A percentile compares a stretch with the other conserved stretches of the same genome.
phyloP scores from a whole-genome alignment of 169 alveolate genomes.

The Condylostoma magnum region DNA sequence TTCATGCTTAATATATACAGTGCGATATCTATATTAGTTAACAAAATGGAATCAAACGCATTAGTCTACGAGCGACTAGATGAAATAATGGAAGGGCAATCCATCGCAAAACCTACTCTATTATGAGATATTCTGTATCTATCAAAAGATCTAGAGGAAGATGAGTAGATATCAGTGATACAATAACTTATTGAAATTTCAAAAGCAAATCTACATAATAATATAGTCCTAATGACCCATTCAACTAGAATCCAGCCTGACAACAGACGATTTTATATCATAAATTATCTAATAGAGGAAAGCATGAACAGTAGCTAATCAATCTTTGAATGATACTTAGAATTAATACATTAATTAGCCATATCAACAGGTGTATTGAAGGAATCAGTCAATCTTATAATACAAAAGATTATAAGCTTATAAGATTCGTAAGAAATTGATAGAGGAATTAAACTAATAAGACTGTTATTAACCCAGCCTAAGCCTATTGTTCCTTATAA shows the following conservation, averaged over 20 bases:
- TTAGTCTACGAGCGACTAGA: conserved; percentile 9
- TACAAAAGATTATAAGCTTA: too few relatives aligned
- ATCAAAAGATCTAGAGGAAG: neutral
- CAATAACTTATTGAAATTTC: conserved; percentile 7
- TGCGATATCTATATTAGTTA: too few relatives aligned
- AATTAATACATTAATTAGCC: too few relatives aligned
- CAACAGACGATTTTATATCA: neutral
- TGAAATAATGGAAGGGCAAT: neutral
- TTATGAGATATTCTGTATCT: neutral
- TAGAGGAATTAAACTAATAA: neutral
- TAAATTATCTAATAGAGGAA: neutral
- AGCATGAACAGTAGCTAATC: too few relatives aligned
- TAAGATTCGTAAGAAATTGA: neutral
- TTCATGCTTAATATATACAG: too few relatives aligned
- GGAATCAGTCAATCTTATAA: too few relatives aligned
- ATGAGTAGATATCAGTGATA: neutral
- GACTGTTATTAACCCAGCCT: neutral
- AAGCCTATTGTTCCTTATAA: conserved; percentile 15
- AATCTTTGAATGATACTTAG: too few relatives aligned
- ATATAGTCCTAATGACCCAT: neutral
- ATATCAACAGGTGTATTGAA: too few relatives aligned
- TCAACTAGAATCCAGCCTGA: neutral
- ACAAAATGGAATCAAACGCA: conserved; percentile 3
- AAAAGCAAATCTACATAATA: neutral
- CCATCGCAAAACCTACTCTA: neutral